phyloP scores from a whole-genome alignment of 768 basidiomycete species.

The Galerina marginata region DNA sequence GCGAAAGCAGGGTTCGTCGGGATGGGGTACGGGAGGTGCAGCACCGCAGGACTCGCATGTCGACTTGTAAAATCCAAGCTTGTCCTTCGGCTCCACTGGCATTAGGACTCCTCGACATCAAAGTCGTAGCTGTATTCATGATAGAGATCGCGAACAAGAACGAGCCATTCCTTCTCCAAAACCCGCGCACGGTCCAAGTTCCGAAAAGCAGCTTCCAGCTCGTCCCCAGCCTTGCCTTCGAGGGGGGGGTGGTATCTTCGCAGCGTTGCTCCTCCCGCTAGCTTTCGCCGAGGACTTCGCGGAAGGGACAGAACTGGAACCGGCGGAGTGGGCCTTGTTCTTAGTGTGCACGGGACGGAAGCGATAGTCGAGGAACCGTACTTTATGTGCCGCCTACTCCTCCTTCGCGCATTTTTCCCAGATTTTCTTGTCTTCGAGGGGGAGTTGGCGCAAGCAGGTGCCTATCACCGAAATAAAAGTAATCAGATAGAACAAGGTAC shows the following conservation, averaged over 20 bases:
- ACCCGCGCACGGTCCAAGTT: conserved; percentile 47
- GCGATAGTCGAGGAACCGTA: too few relatives aligned
- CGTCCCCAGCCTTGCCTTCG: conserved; percentile 73
- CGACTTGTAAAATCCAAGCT: too few relatives aligned
- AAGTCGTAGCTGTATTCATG: too few relatives aligned
- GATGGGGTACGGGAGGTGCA: conserved; percentile 3
- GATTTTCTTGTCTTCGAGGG: too few relatives aligned
- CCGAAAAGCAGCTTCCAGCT: conserved; percentile 67
- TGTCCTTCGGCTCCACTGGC: too few relatives aligned
- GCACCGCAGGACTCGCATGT: background rate
- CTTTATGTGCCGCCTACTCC: too few relatives aligned
- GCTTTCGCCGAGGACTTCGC: too few relatives aligned
- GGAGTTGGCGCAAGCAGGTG: conserved; percentile 75
- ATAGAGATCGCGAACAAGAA: too few relatives aligned
- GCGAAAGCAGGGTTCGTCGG: background rate
- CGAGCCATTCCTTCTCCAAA: conserved; percentile 22
- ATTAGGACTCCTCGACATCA: too few relatives aligned
- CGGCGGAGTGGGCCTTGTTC: conserved; percentile 41
- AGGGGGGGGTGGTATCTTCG: conserved; percentile 67
- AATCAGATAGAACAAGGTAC: too few relatives aligned
- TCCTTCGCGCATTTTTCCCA: too few relatives aligned
- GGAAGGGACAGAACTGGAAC: too few relatives aligned
- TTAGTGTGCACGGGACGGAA: conserved; percentile 62
- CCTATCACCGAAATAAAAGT: conserved; percentile 53
- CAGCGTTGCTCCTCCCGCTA: conserved; percentile 64